Percentiles rank a stretch among this genome's conserved stretches.
Conservation (phyloP, 169 alveolate species). For the Amoebophrya sp. region DNA sequence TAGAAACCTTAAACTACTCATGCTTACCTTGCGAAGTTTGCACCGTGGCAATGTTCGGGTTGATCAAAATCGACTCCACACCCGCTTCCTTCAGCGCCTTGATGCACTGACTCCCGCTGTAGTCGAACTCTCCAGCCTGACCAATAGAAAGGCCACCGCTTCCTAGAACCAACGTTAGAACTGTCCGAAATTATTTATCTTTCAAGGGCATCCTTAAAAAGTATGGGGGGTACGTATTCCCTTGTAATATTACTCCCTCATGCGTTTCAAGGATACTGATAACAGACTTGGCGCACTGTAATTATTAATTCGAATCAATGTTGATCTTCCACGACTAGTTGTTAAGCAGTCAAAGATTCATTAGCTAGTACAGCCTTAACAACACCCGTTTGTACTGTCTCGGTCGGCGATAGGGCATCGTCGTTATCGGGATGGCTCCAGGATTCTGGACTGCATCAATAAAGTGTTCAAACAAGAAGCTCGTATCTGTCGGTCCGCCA, state of each 20-base stretch:
- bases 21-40: conserved; percentile 72
- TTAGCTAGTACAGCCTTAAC: too few relatives aligned
- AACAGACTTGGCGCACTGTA: too few relatives aligned
- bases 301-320: too few relatives aligned
- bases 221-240: too few relatives aligned
- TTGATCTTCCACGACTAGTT: too few relatives aligned
- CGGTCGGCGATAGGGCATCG: conserved; percentile 36
- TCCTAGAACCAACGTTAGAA: too few relatives aligned
- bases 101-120: conserved; percentile 76
- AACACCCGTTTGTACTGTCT: conserved; percentile 20
- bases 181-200: too few relatives aligned
- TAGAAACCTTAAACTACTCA: too few relatives aligned
- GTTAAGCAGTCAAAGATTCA: too few relatives aligned
- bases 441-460: conserved; percentile 51
- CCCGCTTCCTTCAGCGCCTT: conserved; percentile 75
- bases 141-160: conserved; percentile 75
- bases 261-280: too few relatives aligned
- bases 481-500: conserved; percentile 78
- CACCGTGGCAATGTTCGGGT: conserved; percentile 81
- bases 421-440: conserved; percentile 53
- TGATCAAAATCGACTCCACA: conserved; percentile 66
- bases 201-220: too few relatives aligned
- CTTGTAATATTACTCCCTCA: too few relatives aligned
- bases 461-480: conserved; percentile 64
- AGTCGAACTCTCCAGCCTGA: conserved; percentile 83